Evolutionary conservation across 331 rosid species (phyloP), one percentile per base, ranked within the genome.

Genomic region (Pyrus hybrid): DNA sequence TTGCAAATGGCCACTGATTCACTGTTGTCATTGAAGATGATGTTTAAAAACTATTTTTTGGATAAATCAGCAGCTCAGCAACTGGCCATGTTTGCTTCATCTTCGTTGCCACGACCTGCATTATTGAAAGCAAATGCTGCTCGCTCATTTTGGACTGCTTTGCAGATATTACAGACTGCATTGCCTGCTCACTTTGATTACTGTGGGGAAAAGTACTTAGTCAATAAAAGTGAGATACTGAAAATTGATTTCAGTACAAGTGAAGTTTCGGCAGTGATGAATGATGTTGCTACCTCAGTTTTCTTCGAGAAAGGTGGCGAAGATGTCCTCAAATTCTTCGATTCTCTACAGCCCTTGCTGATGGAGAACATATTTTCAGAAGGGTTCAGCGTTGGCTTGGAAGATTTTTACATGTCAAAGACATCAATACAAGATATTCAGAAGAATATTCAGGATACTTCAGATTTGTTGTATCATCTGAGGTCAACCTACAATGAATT

Each of bases 331-430:
- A 85, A 54, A 26, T 95, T 92, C 84, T 92, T 92, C 53, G 84
- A 89, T 78, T 72, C 83, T 16, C 28, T 95, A 35, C 99, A 95
- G 79, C 96, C 97, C 33, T 79, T 90, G 87, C 74, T 95, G 89
- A 95, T 92, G 99, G 97, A 95, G 71, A 86, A 85, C 76, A 14
- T 95, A 69, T 92, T 90, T 80, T 71, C 86, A 4, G 92, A 90
- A 70, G 99, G 99, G 45, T 95, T 90, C 79, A 95, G 97, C 75
- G 93, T 95, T 37, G 83, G 96, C 16, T 80, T 95, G 75, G 87
- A 89, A 25, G 99, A 95, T 54, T 95, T 90, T 85, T 83, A 87
- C 72, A 80, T 95, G 65, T 85, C 92, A 14, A 57, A 74, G 78
- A 87, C 76, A 25, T 70, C 81, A 35, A 68, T 77, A 66, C 81